Base-by-base conservation (phyloP, 768 basidiomycete species). In the Filobasidium wieringae region DNA sequence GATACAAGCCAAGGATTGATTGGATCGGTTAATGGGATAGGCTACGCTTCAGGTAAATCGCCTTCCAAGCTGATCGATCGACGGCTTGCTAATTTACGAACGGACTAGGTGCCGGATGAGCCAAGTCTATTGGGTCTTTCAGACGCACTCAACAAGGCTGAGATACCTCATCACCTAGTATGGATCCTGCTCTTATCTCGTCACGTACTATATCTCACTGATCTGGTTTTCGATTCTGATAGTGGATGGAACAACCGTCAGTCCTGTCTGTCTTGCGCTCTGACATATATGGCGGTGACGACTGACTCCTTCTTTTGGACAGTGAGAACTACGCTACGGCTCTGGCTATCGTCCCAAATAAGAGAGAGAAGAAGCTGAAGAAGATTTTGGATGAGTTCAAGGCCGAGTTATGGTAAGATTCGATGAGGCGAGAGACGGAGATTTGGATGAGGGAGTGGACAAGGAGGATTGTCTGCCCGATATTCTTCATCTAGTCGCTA, bases 231-330 rank as follows among this genome's bases (percentile, higher is more conserved):
- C n/a, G 8, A 11, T 7, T 26, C n/a, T 41, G n/a, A 39, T 36
- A 65, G 64, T 74, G 73, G 73, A 65, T 69, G 29, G 73, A 74
- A 59, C 66, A 72, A 43, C 73, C 73, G 71, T 72, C 33, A 63
- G 69, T 65, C 7, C 5, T n/a, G 4, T 9, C 8, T 26, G 4
- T 19, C 39, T 31, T 41, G 4, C 17, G n/a, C 22, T 36, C 15
- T n/a, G n/a, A n/a, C n/a, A n/a, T n/a, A n/a, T n/a, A n/a, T n/a
- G n/a, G 47, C 36, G n/a, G 9, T n/a, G 17, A 12, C 39, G 30
- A n/a, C 37, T 36, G 32, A 57, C 39, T 55, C 31, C 53, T 30
- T 22, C 22, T n/a, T 1, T 41, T 17, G 17, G 7, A 8, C 53
- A 72, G 71, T 7, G 73, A 74, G 45, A 66, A 69, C 54, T 60